A percentile compares a stretch with the other conserved stretches of the same genome.
These are phyloP conservation scores for Eucalyptus rudis DNA, from an alignment of 345 rosid species.

Conservation along the genomic window DNA sequence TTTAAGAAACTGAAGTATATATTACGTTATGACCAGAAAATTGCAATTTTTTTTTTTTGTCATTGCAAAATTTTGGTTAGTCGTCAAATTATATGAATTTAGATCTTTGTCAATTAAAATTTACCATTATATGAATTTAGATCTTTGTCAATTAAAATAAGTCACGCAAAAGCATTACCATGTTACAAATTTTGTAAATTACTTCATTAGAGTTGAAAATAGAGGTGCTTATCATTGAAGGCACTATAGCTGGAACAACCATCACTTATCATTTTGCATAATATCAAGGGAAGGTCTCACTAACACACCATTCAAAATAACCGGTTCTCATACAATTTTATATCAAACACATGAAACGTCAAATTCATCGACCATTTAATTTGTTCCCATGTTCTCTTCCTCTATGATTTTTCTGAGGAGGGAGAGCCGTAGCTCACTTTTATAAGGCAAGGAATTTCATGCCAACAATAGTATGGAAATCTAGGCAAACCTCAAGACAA, in stretches of 20 bases:
- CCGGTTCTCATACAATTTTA: neutral
- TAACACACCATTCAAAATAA: neutral
- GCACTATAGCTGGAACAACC: neutral
- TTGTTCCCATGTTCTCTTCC: neutral
- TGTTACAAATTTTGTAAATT: neutral
- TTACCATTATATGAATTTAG: neutral
- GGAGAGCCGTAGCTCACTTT: neutral
- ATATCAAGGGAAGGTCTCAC: neutral
- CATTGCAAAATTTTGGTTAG: neutral
- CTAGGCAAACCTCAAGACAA: neutral
- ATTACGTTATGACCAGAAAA: too few species aligned
- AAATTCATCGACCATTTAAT: neutral
- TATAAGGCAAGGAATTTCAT: neutral
- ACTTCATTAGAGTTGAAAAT: neutral
- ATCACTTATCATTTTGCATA: neutral
- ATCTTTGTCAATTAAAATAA: neutral
- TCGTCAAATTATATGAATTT: neutral
- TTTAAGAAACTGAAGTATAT: neutral
- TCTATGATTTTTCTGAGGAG: neutral
- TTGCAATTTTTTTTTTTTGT: neutral
- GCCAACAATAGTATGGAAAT: neutral
- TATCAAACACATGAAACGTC: neutral
- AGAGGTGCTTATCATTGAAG: neutral
- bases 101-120: rapidly evolving
- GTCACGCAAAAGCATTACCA: neutral